These are phyloP conservation scores for Marasmius sp. DNA, from an alignment of 1,284 basidiomycete species.

Conservation along the genomic window DNA sequence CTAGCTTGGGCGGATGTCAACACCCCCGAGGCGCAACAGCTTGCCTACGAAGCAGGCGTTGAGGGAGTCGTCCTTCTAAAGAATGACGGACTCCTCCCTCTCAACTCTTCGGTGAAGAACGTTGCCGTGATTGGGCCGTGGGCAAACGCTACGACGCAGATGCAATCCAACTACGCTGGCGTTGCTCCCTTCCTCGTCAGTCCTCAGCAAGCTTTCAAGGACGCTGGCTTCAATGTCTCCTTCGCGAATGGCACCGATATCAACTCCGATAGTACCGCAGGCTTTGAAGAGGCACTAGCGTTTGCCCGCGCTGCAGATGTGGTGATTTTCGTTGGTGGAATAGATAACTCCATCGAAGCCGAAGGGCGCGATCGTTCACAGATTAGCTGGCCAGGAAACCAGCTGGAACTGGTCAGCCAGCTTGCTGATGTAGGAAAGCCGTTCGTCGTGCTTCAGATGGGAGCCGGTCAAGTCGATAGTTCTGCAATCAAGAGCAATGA, in stretches of 20 bases:
- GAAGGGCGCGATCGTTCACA: constrained; percentile 49
- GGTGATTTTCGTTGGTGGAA: constrained; percentile 60
- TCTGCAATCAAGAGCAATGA: constrained; percentile 42
- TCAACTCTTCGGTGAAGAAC: constrained; percentile 39
- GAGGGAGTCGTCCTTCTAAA: constrained; percentile 57
- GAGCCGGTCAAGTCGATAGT: constrained; percentile 56
- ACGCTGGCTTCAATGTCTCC: constrained; percentile 45
- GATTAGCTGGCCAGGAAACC: constrained; percentile 56
- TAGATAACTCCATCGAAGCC: constrained; percentile 51
- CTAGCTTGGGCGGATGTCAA: constrained; percentile 47
- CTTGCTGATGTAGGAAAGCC: constrained; percentile 48
- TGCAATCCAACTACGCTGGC: constrained; percentile 60
- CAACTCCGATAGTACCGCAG: constrained; percentile 35
- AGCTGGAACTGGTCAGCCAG: constrained; percentile 47
- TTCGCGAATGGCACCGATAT: constrained; percentile 43
- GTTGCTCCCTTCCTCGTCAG: constrained; percentile 53
- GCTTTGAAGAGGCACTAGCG: constrained; percentile 59
- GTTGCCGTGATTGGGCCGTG: constrained; percentile 56
- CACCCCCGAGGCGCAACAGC: constrained; percentile 42
- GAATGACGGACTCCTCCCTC: constrained; percentile 54
- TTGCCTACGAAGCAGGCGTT: constrained; percentile 49
- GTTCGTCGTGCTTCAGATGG: constrained; percentile 53
- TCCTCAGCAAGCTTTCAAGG: constrained; percentile 46
- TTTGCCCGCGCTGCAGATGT: constrained; percentile 63
- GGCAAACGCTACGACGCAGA: constrained; percentile 52